Percentiles rank a stretch among this genome's conserved stretches.
Conservation (phyloP, 2,329 filamentous ascomycete genomes). For the Talaromyces marneffei region DNA sequence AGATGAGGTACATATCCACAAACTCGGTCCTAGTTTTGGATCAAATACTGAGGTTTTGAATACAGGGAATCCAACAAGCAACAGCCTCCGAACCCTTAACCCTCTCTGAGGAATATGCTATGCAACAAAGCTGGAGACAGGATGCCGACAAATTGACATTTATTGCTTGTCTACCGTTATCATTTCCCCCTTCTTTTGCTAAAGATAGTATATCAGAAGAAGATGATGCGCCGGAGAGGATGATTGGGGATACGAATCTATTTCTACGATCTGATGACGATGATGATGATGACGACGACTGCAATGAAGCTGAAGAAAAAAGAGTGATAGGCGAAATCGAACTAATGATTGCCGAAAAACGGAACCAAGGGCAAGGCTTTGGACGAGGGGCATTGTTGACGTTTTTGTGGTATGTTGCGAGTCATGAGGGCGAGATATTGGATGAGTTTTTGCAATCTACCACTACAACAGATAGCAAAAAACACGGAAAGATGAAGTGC, state of each 20-base stretch:
- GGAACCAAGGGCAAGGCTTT: constrained; percentile 56
- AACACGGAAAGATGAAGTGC: constrained; percentile 30
- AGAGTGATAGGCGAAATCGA: constrained; percentile 65
- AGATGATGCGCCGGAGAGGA: constrained; percentile 51
- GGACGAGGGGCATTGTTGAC: constrained; percentile 60
- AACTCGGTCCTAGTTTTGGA: not conserved
- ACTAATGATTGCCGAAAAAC: constrained; percentile 69
- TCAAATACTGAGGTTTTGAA: not conserved
- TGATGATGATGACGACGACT: constrained; percentile 37
- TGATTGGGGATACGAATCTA: constrained; percentile 74
- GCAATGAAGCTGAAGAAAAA: not conserved
- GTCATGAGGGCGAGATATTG: constrained; percentile 51
- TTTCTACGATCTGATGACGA: constrained; percentile 63
- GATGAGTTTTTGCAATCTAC: constrained; percentile 44
- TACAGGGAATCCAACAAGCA: constrained; percentile 64
- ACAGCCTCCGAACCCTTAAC: constrained; percentile 83
- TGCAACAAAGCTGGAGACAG: constrained; percentile 80
- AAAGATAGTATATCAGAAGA: constrained; percentile 27
- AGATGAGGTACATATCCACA: constrained; percentile 51
- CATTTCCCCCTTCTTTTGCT: not conserved
- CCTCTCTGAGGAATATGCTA: constrained; percentile 76
- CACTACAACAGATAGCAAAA: constrained; percentile 12
- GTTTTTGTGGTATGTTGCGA: constrained; percentile 64
- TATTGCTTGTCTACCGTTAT: constrained; percentile 62
- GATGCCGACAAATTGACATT: constrained; percentile 88